Evolutionary conservation across 2,329 filamentous ascomycete genomes (phyloP).

Genomic region (Orbilia brochopaga): DNA sequence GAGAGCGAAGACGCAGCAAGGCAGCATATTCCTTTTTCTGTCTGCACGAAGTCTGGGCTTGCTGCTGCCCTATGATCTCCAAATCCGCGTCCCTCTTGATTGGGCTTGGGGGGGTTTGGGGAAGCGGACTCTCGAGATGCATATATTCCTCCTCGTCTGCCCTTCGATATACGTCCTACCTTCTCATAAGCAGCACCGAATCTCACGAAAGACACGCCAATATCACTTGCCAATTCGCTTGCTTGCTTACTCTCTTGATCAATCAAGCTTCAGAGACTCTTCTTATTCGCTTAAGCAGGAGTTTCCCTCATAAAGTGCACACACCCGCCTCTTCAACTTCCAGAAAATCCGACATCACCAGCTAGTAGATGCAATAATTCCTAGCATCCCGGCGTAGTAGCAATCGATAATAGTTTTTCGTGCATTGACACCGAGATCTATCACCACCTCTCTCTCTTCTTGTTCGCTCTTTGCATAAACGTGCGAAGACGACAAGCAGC

Average conservation of each 20-base stretch:
- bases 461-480: slow-evolving; percentile 12
- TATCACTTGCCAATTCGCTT: slow-evolving; percentile 46
- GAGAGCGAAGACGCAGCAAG: slow-evolving; percentile 33
- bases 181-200: slow-evolving; percentile 50
- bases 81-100: slow-evolving; percentile 43
- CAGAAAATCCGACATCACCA: slow-evolving; percentile 8
- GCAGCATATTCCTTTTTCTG: slow-evolving; percentile 32
- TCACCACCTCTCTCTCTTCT: slow-evolving; percentile 17
- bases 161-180: slow-evolving; percentile 43
- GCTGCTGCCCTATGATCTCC: slow-evolving; percentile 38
- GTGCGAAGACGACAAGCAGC: slow-evolving; percentile 23
- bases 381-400: slow-evolving; percentile 26
- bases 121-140: slow-evolving; percentile 42
- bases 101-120: slow-evolving; percentile 39
- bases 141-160: slow-evolving; percentile 49
- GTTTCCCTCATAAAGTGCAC: slow-evolving; percentile 38
- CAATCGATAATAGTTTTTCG: slow-evolving; percentile 39
- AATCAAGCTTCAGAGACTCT: slow-evolving; percentile 42
- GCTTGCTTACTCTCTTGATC: slow-evolving; percentile 40
- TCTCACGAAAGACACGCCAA: slow-evolving; percentile 51
- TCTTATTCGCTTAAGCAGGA: slow-evolving; percentile 51
- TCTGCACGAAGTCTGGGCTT: slow-evolving; percentile 21
- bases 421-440: slow-evolving; percentile 19
- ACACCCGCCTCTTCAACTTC: slow-evolving; percentile 13
- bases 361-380: slow-evolving; percentile 28